Base-by-base conservation (phyloP, 2,329 filamentous ascomycete genomes). In the Sclerotinia minor region DNA sequence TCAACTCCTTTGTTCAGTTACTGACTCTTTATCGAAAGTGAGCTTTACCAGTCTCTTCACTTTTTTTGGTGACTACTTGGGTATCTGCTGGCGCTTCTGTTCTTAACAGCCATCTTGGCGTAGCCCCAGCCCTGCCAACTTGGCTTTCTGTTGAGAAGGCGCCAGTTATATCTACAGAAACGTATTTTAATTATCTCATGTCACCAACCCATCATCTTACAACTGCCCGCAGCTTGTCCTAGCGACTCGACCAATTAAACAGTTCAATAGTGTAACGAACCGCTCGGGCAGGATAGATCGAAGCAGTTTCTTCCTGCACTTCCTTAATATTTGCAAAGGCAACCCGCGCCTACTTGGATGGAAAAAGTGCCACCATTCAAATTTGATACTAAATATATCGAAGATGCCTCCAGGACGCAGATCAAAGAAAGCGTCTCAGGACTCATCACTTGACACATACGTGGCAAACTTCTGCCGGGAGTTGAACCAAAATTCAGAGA, bases 401-500 rank as follows among this genome's bases (percentile, higher is more conserved):
- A 47, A 61, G 26, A 67, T 67, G 65, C 38, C 65, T 26, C 26
- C 65, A 67, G 49, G 3, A 38, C 47, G 26, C 3, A 29, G 47
- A 26, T 26, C 38, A 17, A 67, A 67, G n/a, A 53, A 47, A 15
- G 49, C 38, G 5, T 44, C 38, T 2, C 47, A 63, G 32, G 5
- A 19, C 9, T 35, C 65, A 26, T n/a, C 26, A 21, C 26, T 67
- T n/a, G 57, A 63, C 5, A 32, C 47, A 29, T n/a, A 15, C 35
- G 26, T 63, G 19, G 41, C 41, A n/a, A 24, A 54, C 13, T 24
- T 67, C 9, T 63, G 65, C 32, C 19, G 47, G 9, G 32, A 63
- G 26, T 26, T 63, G 24, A 52, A 38, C 15, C 21, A n/a, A 44
- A 32, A 0, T 45, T 24, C n/a, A 24, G 19, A 63, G 32, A 59